Percentiles rank a stretch among this genome's conserved stretches.
phyloP scores from a whole-genome alignment of 2,329 filamentous ascomycete genomes.

The Talaromyces sp. region DNA sequence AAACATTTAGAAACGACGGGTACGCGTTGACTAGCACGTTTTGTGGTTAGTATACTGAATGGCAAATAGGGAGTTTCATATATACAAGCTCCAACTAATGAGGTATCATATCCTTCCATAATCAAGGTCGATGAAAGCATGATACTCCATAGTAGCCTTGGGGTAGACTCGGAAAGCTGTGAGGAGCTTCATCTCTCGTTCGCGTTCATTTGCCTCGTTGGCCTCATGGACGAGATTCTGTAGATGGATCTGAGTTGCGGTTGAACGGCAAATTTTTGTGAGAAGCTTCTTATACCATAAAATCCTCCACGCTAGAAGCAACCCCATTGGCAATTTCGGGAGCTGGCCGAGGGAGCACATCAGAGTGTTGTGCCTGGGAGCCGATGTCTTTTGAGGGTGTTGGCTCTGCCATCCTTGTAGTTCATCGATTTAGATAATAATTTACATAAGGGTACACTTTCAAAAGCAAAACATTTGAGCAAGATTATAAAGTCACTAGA shows the following conservation, averaged over 20 bases:
- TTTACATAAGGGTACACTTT: background rate
- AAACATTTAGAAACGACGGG: constrained; percentile 20
- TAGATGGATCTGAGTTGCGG: background rate
- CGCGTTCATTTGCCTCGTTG: constrained; percentile 1
- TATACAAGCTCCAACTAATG: constrained; percentile 24
- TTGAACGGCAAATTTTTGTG: no score
- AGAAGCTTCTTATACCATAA: background rate
- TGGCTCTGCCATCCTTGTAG: background rate
- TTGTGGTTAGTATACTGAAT: background rate
- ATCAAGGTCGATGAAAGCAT: constrained; percentile 27
- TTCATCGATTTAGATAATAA: background rate
- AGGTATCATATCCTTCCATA: constrained; percentile 39
- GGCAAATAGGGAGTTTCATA: background rate
- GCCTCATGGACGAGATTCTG: background rate
- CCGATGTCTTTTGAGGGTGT: background rate
- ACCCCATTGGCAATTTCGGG: background rate
- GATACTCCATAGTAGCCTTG: background rate
- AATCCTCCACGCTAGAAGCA: background rate
- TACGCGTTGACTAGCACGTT: constrained; percentile 23
- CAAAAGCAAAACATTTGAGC: background rate
- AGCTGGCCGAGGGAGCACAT: background rate
- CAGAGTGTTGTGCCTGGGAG: background rate
- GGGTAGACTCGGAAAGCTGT: background rate
- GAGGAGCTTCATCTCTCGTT: background rate
- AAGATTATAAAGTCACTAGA: background rate